Evolutionary conservation across 1,284 basidiomycete genomes (phyloP), one percentile per base, ranked within the genome.

Genomic region (Waitea zeae): DNA sequence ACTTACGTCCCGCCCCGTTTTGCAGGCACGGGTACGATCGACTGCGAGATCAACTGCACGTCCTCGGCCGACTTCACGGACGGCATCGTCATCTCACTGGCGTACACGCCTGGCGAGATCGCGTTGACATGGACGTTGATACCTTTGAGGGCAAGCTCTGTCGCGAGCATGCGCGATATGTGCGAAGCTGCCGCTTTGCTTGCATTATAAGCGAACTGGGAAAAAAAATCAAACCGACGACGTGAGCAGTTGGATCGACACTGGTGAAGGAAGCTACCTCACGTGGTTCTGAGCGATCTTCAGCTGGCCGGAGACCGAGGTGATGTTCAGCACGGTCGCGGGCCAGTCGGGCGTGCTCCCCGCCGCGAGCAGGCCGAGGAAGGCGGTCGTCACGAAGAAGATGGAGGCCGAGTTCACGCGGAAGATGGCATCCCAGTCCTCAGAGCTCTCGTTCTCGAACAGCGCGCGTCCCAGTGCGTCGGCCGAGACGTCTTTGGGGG

Each of bases 221-320:
- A 38, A 14, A 11, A 13, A 17, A 17, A 7, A 17, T 30, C 15
- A 30, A 17, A 7, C n/a, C n/a, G n/a, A n/a, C n/a, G n/a, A n/a
- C n/a, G n/a, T n/a, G n/a, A n/a, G n/a, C n/a, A n/a, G n/a, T n/a
- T n/a, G n/a, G n/a, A n/a, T n/a, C n/a, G n/a, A n/a, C n/a, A n/a
- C n/a, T n/a, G n/a, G n/a, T n/a, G n/a, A n/a, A n/a, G 20, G n/a
- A 14, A 12, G 30, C 12, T 32, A 26, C 55, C 72, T 26, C 50
- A 80, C 81, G 46, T 86, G 82, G 42, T 73, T 63, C 49, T 86
- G 82, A 0, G 74, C 64, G 12, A 76, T 41, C 49, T 78, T 80
- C 39, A 66, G 61, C 24, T 73, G 37, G 2, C 78, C 80, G 38
- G 74, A 77, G 38, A 87, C 74, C 31, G 75, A 80, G 1, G 79